Percentiles rank a stretch among this genome's conserved stretches.
phyloP scores from a whole-genome alignment of 352 stramenopile species.

The Phytophthora sp. region DNA sequence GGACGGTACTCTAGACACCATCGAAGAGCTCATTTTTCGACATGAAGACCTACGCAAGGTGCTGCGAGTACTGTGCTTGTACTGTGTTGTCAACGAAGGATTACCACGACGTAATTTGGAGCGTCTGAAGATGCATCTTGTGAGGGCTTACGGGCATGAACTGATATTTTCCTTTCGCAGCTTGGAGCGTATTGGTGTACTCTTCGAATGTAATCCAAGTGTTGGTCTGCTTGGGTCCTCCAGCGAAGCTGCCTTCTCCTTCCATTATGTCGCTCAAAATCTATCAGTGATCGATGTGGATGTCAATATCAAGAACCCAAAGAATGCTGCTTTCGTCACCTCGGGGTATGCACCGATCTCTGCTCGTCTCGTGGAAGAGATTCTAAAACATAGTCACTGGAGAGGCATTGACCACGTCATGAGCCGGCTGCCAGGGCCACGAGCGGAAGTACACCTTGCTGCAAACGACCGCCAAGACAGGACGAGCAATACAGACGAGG shows the following conservation, averaged over 20 bases:
- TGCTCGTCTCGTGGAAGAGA: slow-evolving; percentile 69
- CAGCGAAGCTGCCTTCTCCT: slow-evolving; percentile 18
- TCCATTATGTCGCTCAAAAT: slow-evolving; percentile 33
- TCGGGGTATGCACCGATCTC: slow-evolving; percentile 76
- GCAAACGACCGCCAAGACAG: slow-evolving; percentile 16
- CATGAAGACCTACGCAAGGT: slow-evolving; percentile 60
- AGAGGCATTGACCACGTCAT: slow-evolving; percentile 54
- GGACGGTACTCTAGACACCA: slow-evolving; percentile 38
- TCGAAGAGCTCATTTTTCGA: slow-evolving; percentile 68
- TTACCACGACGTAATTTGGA: slow-evolving; percentile 41
- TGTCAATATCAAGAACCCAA: slow-evolving; percentile 58
- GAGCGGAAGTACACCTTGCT: slow-evolving; percentile 53
- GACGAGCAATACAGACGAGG: neutral
- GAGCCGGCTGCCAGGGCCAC: slow-evolving; percentile 53
- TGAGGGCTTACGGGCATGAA: slow-evolving; percentile 77
- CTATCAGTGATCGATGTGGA: slow-evolving; percentile 64
- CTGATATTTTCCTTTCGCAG: slow-evolving; percentile 76
- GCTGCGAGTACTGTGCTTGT: slow-evolving; percentile 69
- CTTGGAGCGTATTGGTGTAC: slow-evolving; percentile 54
- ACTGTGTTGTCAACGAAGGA: slow-evolving; percentile 58
- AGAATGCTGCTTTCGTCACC: slow-evolving; percentile 71
- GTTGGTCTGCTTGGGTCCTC: slow-evolving; percentile 1
- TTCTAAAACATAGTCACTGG: slow-evolving; percentile 60
- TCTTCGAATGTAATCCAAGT: slow-evolving; percentile 35
- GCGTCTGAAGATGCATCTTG: slow-evolving; percentile 59